A percentile compares a stretch with the other conserved stretches of the same genome.
Evolutionary conservation across 1,139 yeast species (phyloP).

Genomic region (Blastobotrys illinoisensis): DNA sequence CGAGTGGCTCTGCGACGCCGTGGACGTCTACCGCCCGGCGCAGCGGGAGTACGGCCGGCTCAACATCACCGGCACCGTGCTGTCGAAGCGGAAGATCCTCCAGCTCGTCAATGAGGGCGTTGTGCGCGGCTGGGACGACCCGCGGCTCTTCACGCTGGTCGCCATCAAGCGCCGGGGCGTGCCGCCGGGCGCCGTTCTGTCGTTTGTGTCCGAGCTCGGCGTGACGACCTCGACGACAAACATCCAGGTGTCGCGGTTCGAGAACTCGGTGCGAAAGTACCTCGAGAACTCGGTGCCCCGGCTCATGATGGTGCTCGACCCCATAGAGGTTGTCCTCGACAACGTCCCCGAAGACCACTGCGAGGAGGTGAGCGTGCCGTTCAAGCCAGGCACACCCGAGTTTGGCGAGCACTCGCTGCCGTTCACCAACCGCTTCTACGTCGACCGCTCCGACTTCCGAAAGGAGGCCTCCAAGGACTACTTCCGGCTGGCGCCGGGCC

Average conservation of each 20-base stretch:
- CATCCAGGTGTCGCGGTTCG: conserved; percentile 86
- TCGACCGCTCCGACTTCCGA: conserved; percentile 82
- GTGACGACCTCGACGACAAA: conserved; percentile 91
- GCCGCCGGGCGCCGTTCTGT: conserved; percentile 97
- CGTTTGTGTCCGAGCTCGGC: conserved; percentile 91
- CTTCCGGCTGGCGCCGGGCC: conserved; percentile 89
- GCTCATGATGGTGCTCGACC: conserved; percentile 87
- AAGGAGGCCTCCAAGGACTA: conserved; percentile 49
- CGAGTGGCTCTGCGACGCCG: conserved; percentile 97
- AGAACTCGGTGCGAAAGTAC: conserved; percentile 78
- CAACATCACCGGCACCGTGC: conserved; percentile 87
- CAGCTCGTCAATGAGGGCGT: conserved; percentile 73
- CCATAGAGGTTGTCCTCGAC: conserved; percentile 76
- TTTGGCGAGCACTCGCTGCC: conserved; percentile 74
- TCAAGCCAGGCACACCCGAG: conserved; percentile 74
- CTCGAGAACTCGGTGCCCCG: conserved; percentile 92
- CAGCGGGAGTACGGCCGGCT: conserved; percentile 98
- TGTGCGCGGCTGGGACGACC: conserved; percentile 98
- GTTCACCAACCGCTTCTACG: conserved; percentile 70
- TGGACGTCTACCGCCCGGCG: conserved; percentile 94
- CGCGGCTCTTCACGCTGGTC: conserved; percentile 89
- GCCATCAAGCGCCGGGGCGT: conserved; percentile 96
- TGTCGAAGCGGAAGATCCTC: conserved; percentile 94
- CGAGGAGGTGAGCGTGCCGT: conserved; percentile 73
- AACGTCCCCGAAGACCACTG: conserved; percentile 71